These are phyloP conservation scores for Pyrus bretschneideri DNA, from an alignment of 306 rosid genomes.

Conservation along the genomic window DNA sequence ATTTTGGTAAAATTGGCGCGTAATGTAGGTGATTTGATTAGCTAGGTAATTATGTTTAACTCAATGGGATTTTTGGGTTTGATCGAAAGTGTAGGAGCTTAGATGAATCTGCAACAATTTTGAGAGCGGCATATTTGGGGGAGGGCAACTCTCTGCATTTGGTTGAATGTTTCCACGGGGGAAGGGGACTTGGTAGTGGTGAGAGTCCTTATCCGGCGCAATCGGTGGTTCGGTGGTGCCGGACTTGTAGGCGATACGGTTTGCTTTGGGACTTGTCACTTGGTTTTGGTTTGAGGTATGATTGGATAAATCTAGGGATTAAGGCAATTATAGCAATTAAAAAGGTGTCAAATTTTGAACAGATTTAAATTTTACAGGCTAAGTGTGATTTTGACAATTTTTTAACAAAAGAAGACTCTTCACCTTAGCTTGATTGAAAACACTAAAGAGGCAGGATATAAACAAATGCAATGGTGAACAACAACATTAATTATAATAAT, in stretches of 20 bases:
- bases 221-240: not conserved
- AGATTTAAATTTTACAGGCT: too few species aligned
- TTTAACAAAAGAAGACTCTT: too few species aligned
- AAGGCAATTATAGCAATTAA: too few species aligned
- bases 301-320: too few species aligned
- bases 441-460: too few species aligned
- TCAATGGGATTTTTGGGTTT: not conserved
- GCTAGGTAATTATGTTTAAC: too few species aligned
- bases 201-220: not conserved
- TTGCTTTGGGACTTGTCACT: not conserved
- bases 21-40: not conserved
- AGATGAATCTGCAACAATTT: too few species aligned
- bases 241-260: not conserved
- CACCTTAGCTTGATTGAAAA: too few species aligned
- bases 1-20: not conserved
- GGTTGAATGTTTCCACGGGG: not conserved
- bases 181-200: not conserved
- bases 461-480: too few species aligned
- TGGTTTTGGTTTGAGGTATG: not conserved
- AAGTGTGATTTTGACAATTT: too few species aligned
- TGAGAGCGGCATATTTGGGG: not conserved
- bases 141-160: not conserved
- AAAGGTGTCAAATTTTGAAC: too few species aligned
- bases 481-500: too few species aligned
- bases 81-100: not conserved